phyloP scores from a whole-genome alignment of 257 asterid species.

The Scutellaria galericulata region DNA sequence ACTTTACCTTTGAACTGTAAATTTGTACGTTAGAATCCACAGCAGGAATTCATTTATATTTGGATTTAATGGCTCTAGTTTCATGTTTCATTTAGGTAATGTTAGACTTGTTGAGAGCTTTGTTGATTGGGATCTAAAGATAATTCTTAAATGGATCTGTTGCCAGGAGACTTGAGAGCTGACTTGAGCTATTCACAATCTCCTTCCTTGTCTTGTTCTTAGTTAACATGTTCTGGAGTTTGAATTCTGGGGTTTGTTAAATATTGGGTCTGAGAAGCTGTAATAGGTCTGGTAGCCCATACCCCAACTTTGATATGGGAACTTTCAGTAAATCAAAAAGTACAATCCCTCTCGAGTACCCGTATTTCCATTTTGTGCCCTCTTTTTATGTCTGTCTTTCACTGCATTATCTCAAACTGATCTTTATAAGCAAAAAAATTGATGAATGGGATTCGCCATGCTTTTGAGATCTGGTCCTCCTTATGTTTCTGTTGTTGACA shows the following conservation, averaged over 20 bases:
- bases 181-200: background rate
- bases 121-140: slow-evolving; percentile 14
- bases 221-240: slow-evolving; percentile 5
- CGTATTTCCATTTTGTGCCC: slow-evolving; percentile 6
- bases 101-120: slow-evolving; percentile 1
- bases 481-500: background rate
- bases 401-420: background rate
- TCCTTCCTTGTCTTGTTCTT: slow-evolving; percentile 12
- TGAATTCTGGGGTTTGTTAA: background rate
- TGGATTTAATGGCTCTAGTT: background rate
- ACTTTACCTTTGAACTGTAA: background rate
- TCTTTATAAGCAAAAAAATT: background rate
- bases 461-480: background rate
- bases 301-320: background rate
- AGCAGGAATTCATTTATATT: slow-evolving; percentile 6
- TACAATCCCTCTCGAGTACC: background rate
- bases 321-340: background rate
- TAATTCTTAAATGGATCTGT: background rate
- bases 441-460: background rate
- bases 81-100: background rate
- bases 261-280: background rate
- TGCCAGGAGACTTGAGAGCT: background rate
- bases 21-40: background rate
- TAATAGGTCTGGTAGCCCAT: background rate
- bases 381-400: background rate